Conservation (phyloP, 148 eudicot species). For the Persicaria tinctoria region DNA sequence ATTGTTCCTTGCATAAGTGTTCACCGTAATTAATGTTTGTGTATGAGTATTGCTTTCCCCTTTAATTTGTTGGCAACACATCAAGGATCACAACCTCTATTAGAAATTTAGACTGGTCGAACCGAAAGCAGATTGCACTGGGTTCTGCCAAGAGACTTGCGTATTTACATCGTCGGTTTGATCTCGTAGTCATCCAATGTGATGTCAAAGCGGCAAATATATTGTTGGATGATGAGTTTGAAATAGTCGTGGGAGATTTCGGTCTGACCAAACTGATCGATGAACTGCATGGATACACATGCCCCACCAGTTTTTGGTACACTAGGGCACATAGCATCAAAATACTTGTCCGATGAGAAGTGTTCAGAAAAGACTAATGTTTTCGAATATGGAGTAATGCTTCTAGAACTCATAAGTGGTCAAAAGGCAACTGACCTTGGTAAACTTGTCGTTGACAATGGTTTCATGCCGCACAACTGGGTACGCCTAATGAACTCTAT, state of each 20-base stretch:
- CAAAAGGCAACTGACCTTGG: conserved; percentile 65
- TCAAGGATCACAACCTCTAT: conserved; percentile 35
- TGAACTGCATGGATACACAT: conserved; percentile 58
- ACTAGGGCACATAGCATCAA: conserved; percentile 62
- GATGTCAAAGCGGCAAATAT: conserved; percentile 67
- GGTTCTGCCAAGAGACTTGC: conserved; percentile 57
- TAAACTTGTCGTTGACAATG: conserved; percentile 50
- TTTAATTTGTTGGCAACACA: conserved; percentile 22
- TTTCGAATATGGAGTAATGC: conserved; percentile 60
- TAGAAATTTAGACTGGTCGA: conserved; percentile 34
- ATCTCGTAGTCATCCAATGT: conserved; percentile 57
- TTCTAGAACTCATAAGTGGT: conserved; percentile 60
- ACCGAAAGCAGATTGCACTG: conserved; percentile 42
- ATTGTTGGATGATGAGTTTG: conserved; percentile 63
- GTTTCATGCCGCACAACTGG: conserved; percentile 57
- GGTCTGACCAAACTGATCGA: conserved; percentile 46
- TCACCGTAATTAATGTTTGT: neutral
- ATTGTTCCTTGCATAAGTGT: neutral
- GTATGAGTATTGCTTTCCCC: neutral
- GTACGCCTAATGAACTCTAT: conserved; percentile 23
- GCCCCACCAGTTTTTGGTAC: conserved; percentile 59
- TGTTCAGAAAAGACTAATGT: conserved; percentile 61
- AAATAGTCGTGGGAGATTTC: conserved; percentile 61
- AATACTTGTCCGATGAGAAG: conserved; percentile 49
- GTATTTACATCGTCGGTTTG: conserved; percentile 53